Conservation (phyloP, 202 grass and related monocot genomes). For the Hordeum pubiflorum region DNA sequence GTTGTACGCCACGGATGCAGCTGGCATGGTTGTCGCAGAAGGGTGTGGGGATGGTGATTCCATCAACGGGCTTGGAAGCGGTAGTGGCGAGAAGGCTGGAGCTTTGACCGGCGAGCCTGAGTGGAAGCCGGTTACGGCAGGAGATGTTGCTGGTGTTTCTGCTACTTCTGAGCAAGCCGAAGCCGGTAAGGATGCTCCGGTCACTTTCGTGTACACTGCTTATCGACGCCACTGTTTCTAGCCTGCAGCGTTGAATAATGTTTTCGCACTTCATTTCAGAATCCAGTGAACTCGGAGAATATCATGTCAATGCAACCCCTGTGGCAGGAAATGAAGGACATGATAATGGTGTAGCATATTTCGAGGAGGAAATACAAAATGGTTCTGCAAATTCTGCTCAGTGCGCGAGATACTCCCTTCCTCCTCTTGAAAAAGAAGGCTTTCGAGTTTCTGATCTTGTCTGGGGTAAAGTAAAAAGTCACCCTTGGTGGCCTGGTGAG, state of each 20-base stretch:
- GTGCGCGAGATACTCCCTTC: conserved; percentile 43
- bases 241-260: not conserved
- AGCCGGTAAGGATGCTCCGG: conserved; percentile 16
- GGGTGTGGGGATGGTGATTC: not conserved
- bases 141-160: not conserved
- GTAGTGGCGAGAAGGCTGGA: not conserved
- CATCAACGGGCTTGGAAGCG: not conserved
- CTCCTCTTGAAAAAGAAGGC: conserved; percentile 36
- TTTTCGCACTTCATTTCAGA: not conserved
- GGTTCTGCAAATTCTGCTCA: not conserved
- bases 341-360: not conserved
- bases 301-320: not conserved
- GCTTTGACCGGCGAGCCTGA: not conserved
- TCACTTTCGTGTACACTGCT: not conserved
- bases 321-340: not conserved
- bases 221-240: not conserved
- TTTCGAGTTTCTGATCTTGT: conserved; percentile 69
- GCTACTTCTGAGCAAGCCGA: not conserved
- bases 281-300: not conserved
- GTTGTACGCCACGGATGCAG: conserved; percentile 16
- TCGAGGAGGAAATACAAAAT: conserved; percentile 22
- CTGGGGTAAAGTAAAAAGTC: conserved; percentile 89
- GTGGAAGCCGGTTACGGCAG: not conserved
- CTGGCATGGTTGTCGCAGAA: conserved; percentile 26
- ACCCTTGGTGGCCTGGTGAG: conserved; percentile 96